Conservation (phyloP, 345 rosid genomes). For the Microthlaspi erraticum region DNA sequence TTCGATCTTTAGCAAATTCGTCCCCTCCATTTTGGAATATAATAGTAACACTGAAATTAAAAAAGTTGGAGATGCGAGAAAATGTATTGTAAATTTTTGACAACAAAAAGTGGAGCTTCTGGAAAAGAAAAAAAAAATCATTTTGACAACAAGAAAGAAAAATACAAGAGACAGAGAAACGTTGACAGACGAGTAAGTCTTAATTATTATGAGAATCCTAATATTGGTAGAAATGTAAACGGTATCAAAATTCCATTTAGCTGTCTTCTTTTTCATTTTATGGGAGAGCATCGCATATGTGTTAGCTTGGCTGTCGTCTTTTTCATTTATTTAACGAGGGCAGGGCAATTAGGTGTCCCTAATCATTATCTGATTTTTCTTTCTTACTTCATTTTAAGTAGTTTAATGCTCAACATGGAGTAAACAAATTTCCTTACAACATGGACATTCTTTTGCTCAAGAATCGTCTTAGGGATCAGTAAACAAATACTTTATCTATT, state of each 20-base stretch:
- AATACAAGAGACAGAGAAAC: too few species aligned
- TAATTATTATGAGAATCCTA: too few species aligned
- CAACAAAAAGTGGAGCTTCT: too few species aligned
- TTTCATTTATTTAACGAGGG: neutral
- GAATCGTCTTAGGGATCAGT: slow-evolving; percentile 42
- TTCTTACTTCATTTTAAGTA: neutral
- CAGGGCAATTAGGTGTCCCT: slow-evolving; percentile 27
- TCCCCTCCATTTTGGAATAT: neutral
- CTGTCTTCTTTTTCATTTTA: too few species aligned
- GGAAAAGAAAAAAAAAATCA: too few species aligned
- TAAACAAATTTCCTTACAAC: slow-evolving; percentile 33
- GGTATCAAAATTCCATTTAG: too few species aligned
- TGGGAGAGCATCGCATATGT: slow-evolving; percentile 9
- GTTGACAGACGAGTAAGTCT: too few species aligned
- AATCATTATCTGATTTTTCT: slow-evolving; percentile 23
- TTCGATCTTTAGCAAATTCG: slow-evolving; percentile 17
- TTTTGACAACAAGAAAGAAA: too few species aligned
- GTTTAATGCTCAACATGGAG: slow-evolving; percentile 23
- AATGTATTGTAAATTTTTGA: too few species aligned
- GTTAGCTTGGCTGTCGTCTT: slow-evolving; percentile 26
- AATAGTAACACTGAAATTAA: neutral
- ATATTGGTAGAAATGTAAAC: too few species aligned
- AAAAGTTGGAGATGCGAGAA: neutral
- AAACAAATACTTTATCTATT: slow-evolving; percentile 22
- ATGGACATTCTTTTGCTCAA: slow-evolving; percentile 30